Evolutionary conservation across 768 basidiomycete species (phyloP).

Genomic region (Leccinum imitatum): DNA sequence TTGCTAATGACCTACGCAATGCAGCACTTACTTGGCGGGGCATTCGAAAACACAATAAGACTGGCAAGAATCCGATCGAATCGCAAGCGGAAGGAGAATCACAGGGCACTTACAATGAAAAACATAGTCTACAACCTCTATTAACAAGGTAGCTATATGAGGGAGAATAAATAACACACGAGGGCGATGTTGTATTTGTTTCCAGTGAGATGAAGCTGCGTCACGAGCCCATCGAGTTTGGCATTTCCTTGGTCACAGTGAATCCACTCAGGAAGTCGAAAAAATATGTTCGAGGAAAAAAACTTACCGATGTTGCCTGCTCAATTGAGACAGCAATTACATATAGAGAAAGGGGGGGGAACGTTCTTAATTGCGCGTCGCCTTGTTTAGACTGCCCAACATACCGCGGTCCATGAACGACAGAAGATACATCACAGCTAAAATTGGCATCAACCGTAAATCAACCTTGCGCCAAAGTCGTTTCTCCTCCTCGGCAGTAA

Average conservation of each 20-base stretch:
- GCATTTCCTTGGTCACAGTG: conserved; percentile 50
- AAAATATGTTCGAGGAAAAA: neutral
- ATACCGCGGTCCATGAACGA: conserved; percentile 65
- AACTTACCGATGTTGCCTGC: conserved; percentile 58
- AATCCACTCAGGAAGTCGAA: neutral
- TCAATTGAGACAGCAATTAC: neutral
- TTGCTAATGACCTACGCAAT: neutral
- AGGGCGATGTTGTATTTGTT: conserved; percentile 67
- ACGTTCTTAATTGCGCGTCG: neutral
- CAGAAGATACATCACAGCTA: conserved; percentile 59
- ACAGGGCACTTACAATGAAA: conserved; percentile 55
- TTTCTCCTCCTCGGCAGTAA: conserved; percentile 43
- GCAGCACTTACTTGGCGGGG: conserved; percentile 55
- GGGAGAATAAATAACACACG: conserved; percentile 34
- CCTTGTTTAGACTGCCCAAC: conserved; percentile 5
- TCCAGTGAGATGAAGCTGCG: conserved; percentile 55
- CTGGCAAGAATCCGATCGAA: conserved; percentile 7
- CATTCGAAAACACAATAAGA: conserved; percentile 52
- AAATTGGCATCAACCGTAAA: conserved; percentile 53
- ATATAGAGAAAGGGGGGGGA: neutral
- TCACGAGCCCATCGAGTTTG: conserved; percentile 58
- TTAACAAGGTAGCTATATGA: neutral
- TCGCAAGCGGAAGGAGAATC: neutral
- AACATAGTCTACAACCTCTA: conserved; percentile 56
- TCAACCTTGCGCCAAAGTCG: conserved; percentile 61